Evolutionary conservation across 495 filamentous ascomycete species (phyloP).

Genomic region (Annulohypoxylon bovei): DNA sequence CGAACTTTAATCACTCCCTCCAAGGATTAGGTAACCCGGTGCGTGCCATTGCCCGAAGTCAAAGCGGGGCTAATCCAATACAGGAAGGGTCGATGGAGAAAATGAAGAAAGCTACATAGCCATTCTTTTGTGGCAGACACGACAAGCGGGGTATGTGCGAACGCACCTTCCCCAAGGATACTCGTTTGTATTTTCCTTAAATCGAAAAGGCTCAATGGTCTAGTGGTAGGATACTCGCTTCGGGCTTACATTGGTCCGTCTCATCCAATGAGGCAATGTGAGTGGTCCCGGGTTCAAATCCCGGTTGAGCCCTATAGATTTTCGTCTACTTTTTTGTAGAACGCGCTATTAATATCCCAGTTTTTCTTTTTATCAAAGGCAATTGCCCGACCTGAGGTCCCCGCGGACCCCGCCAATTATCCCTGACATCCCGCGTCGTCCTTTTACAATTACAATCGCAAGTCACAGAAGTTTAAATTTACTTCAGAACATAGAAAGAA

Average conservation of each 20-base stretch:
- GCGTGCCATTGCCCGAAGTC: background rate
- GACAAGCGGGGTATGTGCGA: background rate
- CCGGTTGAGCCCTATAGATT: constrained; percentile 24
- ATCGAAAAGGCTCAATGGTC: constrained; percentile 37
- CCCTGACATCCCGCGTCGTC: background rate
- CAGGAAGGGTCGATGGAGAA: background rate
- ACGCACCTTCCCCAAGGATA: background rate
- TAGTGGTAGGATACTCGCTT: constrained; percentile 42
- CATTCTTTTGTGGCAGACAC: background rate
- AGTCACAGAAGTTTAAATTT: background rate
- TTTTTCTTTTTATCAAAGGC: too few relatives aligned
- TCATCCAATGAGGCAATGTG: constrained; percentile 12
- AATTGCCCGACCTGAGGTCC: too few relatives aligned
- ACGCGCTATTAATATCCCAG: too few relatives aligned
- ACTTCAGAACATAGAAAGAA: background rate
- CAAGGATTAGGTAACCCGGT: background rate
- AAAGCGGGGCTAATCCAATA: background rate
- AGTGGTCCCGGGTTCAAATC: constrained; percentile 39
- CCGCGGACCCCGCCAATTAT: background rate
- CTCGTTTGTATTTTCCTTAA: background rate
- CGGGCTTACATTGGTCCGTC: constrained; percentile 15
- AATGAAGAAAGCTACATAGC: background rate
- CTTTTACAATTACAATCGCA: background rate
- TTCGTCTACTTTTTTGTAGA: background rate
- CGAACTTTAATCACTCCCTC: background rate